Evolutionary conservation across 1,284 basidiomycete species (phyloP), one percentile per base, ranked within the genome.

Genomic region (Melampsora americana): DNA sequence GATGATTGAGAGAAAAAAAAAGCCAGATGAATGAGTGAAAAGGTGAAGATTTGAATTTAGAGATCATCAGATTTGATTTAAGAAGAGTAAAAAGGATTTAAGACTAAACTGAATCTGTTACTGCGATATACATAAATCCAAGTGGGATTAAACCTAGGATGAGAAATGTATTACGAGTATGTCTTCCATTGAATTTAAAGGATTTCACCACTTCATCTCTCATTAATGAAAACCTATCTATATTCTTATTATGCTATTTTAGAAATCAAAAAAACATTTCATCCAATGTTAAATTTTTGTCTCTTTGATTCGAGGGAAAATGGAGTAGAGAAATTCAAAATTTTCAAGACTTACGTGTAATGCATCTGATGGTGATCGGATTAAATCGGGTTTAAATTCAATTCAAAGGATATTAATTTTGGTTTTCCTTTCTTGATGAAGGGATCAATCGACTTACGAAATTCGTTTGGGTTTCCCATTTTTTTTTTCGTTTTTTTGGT

Each of bases 81-180:
- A 23, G 30, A 66, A 30, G 6, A 56, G 32, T 53, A 44, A 26
- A 65, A n/a, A n/a, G n/a, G n/a, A n/a, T n/a, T n/a, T n/a, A n/a
- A 20, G 32, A 74, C 72, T 74, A 60, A n/a, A 74, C 72, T 42
- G 72, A 35, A 67, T 74, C 72, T 18, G 32, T 56, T 3, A 74
- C 72, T 3, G 64, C 32, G 30, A 74, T 67, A 65, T 74, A 74
- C 14, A 74, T 35, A 5, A 74, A 60, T 23, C 48, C 32, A 35
- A 74, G 30, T 0, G 72, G 62, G 35, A 78, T 35, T 20, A 77
- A 6, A 66, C 79, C 48, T 66, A 79, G 66, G 53, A 73, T 9
- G 69, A 79, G 48, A 70, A 79, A 66, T 66, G 79, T 14, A 61
- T 80, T 60, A 53, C 75, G 35, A 42, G 66, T 5, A 60, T 65